phyloP scores from a whole-genome alignment of 768 basidiomycete species.

The Boletus coccyginus region DNA sequence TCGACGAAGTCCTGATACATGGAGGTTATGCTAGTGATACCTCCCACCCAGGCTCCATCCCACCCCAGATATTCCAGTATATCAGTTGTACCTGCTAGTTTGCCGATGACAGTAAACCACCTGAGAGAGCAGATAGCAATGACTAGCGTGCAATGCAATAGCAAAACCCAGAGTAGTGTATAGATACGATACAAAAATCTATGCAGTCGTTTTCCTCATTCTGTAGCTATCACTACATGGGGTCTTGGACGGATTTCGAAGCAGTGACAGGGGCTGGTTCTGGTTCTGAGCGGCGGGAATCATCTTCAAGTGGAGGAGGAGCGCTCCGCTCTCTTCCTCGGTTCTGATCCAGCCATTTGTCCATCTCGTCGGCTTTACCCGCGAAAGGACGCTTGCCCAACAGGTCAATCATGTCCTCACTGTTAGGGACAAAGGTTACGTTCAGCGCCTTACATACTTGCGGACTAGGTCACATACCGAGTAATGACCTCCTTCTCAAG shows the following conservation, averaged over 20 bases:
- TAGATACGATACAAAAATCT: slow-evolving; percentile 25
- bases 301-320: slow-evolving; percentile 60
- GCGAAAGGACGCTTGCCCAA: slow-evolving; percentile 81
- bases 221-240: slow-evolving; percentile 10
- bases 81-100: neutral
- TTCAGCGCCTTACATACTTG: neutral
- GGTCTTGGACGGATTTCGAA: slow-evolving; percentile 37
- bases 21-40: neutral
- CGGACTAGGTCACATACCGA: slow-evolving; percentile 48
- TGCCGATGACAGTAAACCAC: neutral
- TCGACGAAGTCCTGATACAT: neutral
- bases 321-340: slow-evolving; percentile 55
- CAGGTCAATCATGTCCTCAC: slow-evolving; percentile 84
- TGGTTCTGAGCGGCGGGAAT: slow-evolving; percentile 40
- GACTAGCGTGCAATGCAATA: slow-evolving; percentile 46
- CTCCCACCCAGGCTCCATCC: neutral
- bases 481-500: slow-evolving; percentile 97
- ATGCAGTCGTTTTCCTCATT: slow-evolving; percentile 3
- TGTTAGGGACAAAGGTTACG: slow-evolving; percentile 27
- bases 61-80: too few species aligned
- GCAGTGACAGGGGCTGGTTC: slow-evolving; percentile 50
- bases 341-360: slow-evolving; percentile 92
- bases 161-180: slow-evolving; percentile 41
- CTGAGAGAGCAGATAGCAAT: slow-evolving; percentile 6
- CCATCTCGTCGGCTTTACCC: slow-evolving; percentile 88